Evolutionary conservation across 2,329 filamentous ascomycete species (phyloP).

Genomic region (Aspergillus novofumigatus): DNA sequence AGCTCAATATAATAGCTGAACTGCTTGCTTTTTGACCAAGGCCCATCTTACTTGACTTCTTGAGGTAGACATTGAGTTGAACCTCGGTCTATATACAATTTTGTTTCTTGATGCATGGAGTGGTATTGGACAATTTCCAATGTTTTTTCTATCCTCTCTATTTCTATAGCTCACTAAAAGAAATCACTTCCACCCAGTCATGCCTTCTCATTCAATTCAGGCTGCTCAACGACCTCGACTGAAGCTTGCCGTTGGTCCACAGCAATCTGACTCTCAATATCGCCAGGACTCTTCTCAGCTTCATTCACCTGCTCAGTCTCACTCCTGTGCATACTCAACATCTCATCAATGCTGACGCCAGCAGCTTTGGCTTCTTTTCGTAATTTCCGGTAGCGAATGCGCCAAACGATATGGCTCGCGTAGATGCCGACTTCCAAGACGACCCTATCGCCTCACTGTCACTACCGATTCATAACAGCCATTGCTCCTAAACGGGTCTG

Average conservation of each 20-base stretch:
- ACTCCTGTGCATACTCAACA: slow-evolving; percentile 23
- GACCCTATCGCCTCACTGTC: slow-evolving; percentile 37
- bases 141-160: background rate
- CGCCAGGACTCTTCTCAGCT: background rate
- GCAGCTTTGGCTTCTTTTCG: slow-evolving; percentile 49
- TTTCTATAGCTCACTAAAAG: background rate
- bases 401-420: slow-evolving; percentile 56
- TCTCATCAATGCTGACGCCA: slow-evolving; percentile 55
- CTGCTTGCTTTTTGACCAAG: background rate
- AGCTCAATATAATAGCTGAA: background rate
- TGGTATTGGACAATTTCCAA: too few relatives aligned
- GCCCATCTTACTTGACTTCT: background rate
- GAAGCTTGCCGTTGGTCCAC: background rate
- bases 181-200: background rate
- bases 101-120: too few relatives aligned
- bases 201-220: background rate
- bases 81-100: background rate
- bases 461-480: background rate
- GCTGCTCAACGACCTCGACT: background rate
- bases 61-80: background rate
- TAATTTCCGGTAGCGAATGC: slow-evolving; percentile 51
- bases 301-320: slow-evolving; percentile 5
- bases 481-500: background rate
- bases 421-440: slow-evolving; percentile 59
- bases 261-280: slow-evolving; percentile 3